Base-by-base conservation (phyloP, 805 yeast genomes). In the Spathaspora boniae region DNA sequence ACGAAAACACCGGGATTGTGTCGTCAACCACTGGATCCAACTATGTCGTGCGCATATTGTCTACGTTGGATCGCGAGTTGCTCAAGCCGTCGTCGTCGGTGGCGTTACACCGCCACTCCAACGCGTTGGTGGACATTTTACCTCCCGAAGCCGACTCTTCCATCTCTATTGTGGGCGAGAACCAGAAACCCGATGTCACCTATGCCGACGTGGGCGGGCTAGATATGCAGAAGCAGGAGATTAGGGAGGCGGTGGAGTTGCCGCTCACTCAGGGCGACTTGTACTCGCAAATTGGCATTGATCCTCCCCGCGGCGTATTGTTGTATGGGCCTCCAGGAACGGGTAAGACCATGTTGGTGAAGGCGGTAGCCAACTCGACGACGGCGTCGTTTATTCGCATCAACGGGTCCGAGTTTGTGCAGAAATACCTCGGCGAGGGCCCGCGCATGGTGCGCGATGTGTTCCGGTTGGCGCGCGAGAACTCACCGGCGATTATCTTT, bases 291-390 rank as follows among this genome's bases (percentile, higher is more conserved):
- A 93, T 93, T 54, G 99, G 99, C 65, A 89, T 93, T 46, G 98
- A 93, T 53, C 98, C 98, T 14, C 99, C 99, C 44, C 80, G 98
- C 48, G 99, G 99, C 52, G 98, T 93, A 20, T 66, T 93, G 48
- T 70, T 93, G 42, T 93, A 93, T 63, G 99, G 99, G n/a, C 98
- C 98, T 8, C 99, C 99, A 31, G 99, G 99, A 59, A 93, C 98
- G 1, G 99, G 99, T 53, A 93, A 93, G 62, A 93, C 99, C 16
- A 89, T 93, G 98, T 75, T 93, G 57, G 99, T 93, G 32, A 93
- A 93, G 63, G 98, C 99, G 0, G 99, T 93, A 31, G 99, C 99
- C 9, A 91, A 93, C 64, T 80, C 91, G 38, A 83, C 98, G 3
- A 86, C 95, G 1, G 98, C 98, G 2, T 75, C 96, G 4, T 93